Base-by-base conservation (phyloP, 192 early-diverging fungal species). In the Linnemannia exigua region DNA sequence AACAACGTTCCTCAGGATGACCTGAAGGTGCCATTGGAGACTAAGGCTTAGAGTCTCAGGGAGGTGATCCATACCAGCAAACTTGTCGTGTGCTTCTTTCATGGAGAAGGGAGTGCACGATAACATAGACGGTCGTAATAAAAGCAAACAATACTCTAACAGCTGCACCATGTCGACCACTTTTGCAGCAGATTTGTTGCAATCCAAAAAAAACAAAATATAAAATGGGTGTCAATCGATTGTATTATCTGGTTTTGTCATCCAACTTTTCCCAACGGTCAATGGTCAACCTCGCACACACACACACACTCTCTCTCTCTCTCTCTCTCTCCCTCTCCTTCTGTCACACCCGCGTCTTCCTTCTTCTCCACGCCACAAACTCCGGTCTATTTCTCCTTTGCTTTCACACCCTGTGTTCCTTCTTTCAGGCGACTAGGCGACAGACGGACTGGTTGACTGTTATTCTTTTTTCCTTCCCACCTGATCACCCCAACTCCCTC, bases 21-120 rank as follows among this genome's bases (percentile, higher is more conserved):
- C 25, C 76, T 84, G 22, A 84, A 84, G 72, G 76, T 84, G 33
- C 75, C 75, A 44, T 82, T 82, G 76, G 81, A 78, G 35, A n/a
- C 81, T 52, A 83, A 77, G 75, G 75, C 74, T 20, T 82, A 82
- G 69, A 52, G 15, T 8, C 22, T 31, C 28, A 20, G 41, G 28
- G 15, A 28, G 58, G 14, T 2, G 58, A 15, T 63, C 28, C 25
- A 1, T 63, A 14, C 28, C 25, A 31, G 58, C 8, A n/a, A n/a
- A 25, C 6, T 31, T 63, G 58, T 33, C 58, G 3, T 31, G 3
- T 63, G 41, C 41, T 63, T 33, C 58, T 16, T 63, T 31, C 28
- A 25, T n/a, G 31, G 58, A 14, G 15, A 63, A 63, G 28, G 58
- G 12, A 63, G 11, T 12, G 58, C 4, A 31, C 0, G 48, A 63